Base-by-base conservation (phyloP, 441 rosid genomes). In the Hura crepitans region DNA sequence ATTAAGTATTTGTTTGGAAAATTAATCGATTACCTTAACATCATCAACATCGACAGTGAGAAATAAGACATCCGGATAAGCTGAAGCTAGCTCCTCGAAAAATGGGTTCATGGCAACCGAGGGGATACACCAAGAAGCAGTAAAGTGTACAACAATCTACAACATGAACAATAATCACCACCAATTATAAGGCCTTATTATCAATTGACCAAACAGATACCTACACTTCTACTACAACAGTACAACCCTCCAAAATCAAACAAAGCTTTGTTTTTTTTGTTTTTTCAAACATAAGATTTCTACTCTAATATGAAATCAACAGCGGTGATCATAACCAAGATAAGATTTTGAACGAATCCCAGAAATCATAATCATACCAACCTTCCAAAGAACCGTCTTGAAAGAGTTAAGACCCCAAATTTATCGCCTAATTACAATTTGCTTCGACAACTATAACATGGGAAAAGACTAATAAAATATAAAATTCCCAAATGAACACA, bases 21-120 rank as follows among this genome's bases (percentile, higher is more conserved):
- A 56, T 3, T 12, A 28, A 5, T 20, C 9, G 45, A 57, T 76
- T 78, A 89, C 98, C 98, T 87, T 86, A 59, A 86, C 91, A 54
- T 88, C 96, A 81, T 95, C 99, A 28, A 95, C 98, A 76, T 95
- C 97, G 62, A 92, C 91, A 25, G 76, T 69, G 72, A 95, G 93
- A 81, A 95, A 95, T 63, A 89, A 77, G 77, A 65, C 85, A 79
- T 92, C 96, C 25, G 85, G 88, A 76, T 79, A 79, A 74, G 72
- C 64, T 15, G 84, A 79, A 2, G 98, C 89, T 65, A 91, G 68
- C 62, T 91, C 96, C 78, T 89, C 92, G 56, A 90, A 86, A 68
- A 80, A 72, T 0, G 91, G 89, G 63, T 84, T 92, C 99, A 96
- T 92, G 27, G 77, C 93, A 82, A 91, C 90, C 12, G 99, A 96